Evolutionary conservation across 495 filamentous ascomycete species (phyloP), one percentile per base, ranked within the genome.

Genomic region (Ramalina peruviana): DNA sequence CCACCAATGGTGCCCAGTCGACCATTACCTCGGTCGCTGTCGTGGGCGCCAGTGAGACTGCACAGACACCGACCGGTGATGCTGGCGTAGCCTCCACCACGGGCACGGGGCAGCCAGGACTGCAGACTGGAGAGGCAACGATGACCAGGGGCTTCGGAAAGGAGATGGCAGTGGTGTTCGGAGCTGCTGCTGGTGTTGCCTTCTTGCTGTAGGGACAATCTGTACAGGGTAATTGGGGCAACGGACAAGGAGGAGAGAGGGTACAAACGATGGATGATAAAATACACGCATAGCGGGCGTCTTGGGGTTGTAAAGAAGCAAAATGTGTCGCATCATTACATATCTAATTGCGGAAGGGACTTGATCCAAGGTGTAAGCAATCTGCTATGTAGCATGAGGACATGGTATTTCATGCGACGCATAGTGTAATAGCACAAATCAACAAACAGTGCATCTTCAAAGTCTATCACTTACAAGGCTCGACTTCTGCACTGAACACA

Each of bases 1-100:
- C n/a, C n/a, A n/a, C 90, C 20, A 83, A 97, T 58, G 86, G 72
- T 42, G 63, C 60, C n/a, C 44, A 67, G 26, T 67, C 60, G 57
- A 73, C 71, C 46, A 60, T 73, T 50, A 76, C 73, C n/a, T 60
- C 66, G 38, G 53, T 70, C 12, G 71, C 72, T 3, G 63, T 75
- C 15, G 63, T 75, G 33, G 62, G 64, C 36, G 62, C 60, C 17
- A 56, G 57, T 21, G 54, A 55, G 20, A 40, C 38, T 11, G 52
- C 38, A 9, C 49, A 43, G 3, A 53, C 51, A 23, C 46, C 60
- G 1, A 62, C 66, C 6, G 58, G 61, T 13, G 45, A 33, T 0
- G 53, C 63, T 3, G 59, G 57, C 4, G 55, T 57, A 4, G 40
- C 9, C 2, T 17, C 42, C 6, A 50, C 50, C n/a, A 40, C 52